Conservation (phyloP, 1,284 basidiomycete genomes). For the Ceraceosorus bombacis region DNA sequence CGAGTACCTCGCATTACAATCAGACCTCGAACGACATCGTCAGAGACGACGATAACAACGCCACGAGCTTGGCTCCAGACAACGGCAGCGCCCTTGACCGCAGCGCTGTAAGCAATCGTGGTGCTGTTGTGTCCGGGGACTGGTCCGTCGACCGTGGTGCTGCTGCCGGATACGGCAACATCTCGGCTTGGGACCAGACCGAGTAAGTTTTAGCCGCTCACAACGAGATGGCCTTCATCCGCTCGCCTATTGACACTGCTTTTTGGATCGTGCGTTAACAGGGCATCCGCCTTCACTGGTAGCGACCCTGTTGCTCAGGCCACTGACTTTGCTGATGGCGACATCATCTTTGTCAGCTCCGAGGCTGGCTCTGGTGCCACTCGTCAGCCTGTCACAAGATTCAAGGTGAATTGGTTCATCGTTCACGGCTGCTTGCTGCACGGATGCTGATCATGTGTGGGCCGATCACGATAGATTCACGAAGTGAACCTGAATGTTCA, state of each 20-base stretch:
- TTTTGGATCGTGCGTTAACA: not conserved
- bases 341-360: conserved; percentile 7
- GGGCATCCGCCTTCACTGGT: not conserved
- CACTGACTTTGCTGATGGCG: conserved; percentile 10
- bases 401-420: not conserved
- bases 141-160: not conserved
- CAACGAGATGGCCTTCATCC: not conserved
- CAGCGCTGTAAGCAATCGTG: no score
- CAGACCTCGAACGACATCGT: no score
- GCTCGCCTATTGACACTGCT: not conserved
- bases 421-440: no score
- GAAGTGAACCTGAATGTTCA: conserved; percentile 10
- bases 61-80: no score
- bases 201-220: not conserved
- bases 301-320: conserved; percentile 9
- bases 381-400: conserved; percentile 11
- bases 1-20: no score
- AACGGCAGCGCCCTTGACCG: no score
- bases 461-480: conserved; percentile 4
- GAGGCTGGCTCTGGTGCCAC: conserved; percentile 9
- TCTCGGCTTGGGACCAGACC: not conserved
- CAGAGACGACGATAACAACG: no score
- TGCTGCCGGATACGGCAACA: conserved; percentile 1
- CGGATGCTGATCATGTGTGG: no score
- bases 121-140: not conserved